Evolutionary conservation across 805 yeast species (phyloP).

Genomic region (Nakazawaea anatomiae): DNA sequence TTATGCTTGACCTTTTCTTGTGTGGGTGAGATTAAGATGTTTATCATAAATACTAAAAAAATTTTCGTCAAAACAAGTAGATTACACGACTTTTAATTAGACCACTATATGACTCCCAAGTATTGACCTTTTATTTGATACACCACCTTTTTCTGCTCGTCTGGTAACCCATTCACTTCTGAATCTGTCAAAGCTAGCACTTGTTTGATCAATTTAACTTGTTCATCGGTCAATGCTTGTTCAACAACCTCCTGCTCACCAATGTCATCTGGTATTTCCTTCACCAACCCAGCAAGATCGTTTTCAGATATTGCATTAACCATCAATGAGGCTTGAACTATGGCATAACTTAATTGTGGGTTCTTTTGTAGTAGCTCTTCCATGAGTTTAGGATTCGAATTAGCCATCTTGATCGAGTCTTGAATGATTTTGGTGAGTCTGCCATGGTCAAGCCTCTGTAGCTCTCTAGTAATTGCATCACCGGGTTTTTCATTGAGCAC

Average conservation of each 20-base stretch:
- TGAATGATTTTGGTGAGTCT: conserved; percentile 42
- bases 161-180: conserved; percentile 43
- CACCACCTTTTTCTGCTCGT: conserved; percentile 40
- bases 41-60: not conserved
- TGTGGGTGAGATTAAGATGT: too few species aligned
- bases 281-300: conserved; percentile 17
- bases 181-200: conserved; percentile 47
- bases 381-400: conserved; percentile 52
- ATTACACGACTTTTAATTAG: conserved; percentile 9
- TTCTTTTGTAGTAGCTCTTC: conserved; percentile 53
- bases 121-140: conserved; percentile 16
- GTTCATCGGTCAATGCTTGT: conserved; percentile 24
- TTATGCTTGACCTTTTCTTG: too few species aligned
- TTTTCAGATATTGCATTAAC: conserved; percentile 24
- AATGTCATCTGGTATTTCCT: conserved; percentile 17
- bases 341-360: conserved; percentile 80
- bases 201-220: conserved; percentile 41
- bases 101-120: conserved; percentile 1
- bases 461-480: conserved; percentile 38
- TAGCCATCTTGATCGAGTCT: conserved; percentile 57
- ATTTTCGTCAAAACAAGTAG: conserved; percentile 12
- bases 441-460: conserved; percentile 40
- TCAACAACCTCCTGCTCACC: conserved; percentile 8
- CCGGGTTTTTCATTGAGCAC: conserved; percentile 27
- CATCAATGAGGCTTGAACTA: conserved; percentile 63